A percentile compares a stretch with the other conserved stretches of the same genome.
phyloP scores from a whole-genome alignment of 2,329 filamentous ascomycete genomes.

The Hypoxylon sp. region DNA sequence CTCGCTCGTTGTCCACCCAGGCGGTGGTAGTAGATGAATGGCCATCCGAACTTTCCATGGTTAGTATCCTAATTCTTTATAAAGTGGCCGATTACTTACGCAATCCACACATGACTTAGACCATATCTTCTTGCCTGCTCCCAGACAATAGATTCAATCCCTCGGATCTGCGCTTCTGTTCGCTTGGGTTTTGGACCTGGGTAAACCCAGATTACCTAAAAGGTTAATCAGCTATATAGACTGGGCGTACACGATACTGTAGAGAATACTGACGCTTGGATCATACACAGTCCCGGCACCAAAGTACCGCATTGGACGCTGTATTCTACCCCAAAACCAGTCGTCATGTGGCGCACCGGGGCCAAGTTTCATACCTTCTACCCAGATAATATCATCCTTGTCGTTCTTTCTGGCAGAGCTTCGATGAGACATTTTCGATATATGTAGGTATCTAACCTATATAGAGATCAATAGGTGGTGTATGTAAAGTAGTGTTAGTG shows the following conservation, averaged over 20 bases:
- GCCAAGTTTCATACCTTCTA: too few species aligned
- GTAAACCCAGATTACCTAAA: constrained; percentile 9
- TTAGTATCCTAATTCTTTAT: not conserved
- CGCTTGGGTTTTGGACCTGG: not conserved
- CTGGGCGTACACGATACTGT: too few species aligned
- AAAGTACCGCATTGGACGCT: too few species aligned
- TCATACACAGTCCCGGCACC: constrained; percentile 16
- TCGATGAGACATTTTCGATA: too few species aligned
- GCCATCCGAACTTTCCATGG: not conserved
- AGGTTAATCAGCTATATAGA: not conserved
- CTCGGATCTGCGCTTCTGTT: not conserved
- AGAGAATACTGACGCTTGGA: constrained; percentile 9
- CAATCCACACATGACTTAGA: constrained; percentile 23
- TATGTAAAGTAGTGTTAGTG: too few species aligned
- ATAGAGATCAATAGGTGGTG: too few species aligned
- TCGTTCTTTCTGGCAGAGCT: too few species aligned
- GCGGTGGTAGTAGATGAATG: constrained; percentile 14
- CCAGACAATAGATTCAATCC: constrained; percentile 4
- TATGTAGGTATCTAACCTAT: too few species aligned
- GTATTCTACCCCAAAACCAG: too few species aligned
- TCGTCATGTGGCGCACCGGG: too few species aligned
- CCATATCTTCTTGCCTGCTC: constrained; percentile 7
- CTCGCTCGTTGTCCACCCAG: not conserved
- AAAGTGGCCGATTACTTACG: constrained; percentile 7
- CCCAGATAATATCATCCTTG: too few species aligned